phyloP scores from a whole-genome alignment of 2,329 filamentous ascomycete species.

The Canariomyces notabilis region DNA sequence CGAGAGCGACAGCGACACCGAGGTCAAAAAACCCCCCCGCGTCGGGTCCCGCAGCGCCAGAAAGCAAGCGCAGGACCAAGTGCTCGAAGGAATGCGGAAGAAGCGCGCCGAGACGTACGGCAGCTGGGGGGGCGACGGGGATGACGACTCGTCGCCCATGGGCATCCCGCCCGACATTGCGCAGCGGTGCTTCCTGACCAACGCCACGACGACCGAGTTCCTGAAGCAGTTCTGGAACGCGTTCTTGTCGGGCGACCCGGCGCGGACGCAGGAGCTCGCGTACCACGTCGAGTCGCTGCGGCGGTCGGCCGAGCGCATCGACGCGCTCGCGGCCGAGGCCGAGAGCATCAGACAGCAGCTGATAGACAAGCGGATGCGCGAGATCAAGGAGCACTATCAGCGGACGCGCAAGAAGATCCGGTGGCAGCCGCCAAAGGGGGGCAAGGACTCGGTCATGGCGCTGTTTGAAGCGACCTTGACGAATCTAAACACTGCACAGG shows the following conservation, averaged over 20 bases:
- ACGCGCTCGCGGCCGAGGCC: conserved; percentile 73
- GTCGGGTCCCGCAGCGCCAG: conserved; percentile 68
- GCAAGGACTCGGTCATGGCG: conserved; percentile 67
- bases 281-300: conserved; percentile 78
- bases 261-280: conserved; percentile 72
- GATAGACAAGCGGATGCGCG: conserved; percentile 61
- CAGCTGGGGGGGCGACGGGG: conserved; percentile 24
- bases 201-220: conserved; percentile 92
- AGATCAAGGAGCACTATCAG: conserved; percentile 65
- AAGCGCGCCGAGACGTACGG: conserved; percentile 56
- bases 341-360: conserved; percentile 66
- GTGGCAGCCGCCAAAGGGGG: conserved; percentile 69
- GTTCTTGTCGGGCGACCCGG: conserved; percentile 81
- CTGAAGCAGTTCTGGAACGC: conserved; percentile 95
- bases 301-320: conserved; percentile 71
- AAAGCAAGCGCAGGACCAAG: conserved; percentile 57
- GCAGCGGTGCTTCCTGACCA: conserved; percentile 61
- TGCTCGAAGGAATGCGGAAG: conserved; percentile 60
- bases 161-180: conserved; percentile 51
- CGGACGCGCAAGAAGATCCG: conserved; percentile 69
- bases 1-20: conserved; percentile 63
- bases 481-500: conserved; percentile 14
- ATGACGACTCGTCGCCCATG: conserved; percentile 49
- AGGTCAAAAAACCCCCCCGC: conserved; percentile 44
- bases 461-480: conserved; percentile 55